Conservation (phyloP, 2,329 filamentous ascomycete genomes). For the Microcera coccophila region DNA sequence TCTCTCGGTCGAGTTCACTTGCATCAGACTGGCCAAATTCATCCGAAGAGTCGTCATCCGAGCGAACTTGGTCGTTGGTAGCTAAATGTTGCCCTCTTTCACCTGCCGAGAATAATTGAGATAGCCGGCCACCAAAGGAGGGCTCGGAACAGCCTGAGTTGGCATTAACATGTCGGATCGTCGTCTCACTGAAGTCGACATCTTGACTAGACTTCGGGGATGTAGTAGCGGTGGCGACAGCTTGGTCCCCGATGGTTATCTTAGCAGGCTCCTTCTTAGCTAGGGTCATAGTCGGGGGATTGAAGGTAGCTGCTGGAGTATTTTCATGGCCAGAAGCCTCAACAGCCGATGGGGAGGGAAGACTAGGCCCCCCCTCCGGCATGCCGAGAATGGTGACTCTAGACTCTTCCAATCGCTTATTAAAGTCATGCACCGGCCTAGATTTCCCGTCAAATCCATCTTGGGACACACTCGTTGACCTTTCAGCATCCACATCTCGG, state of each 20-base stretch:
- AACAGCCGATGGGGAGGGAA: constrained; percentile 1
- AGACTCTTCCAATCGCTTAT: constrained; percentile 31
- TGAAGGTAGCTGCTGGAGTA: constrained; percentile 16
- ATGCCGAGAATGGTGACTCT: constrained; percentile 1
- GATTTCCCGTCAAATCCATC: constrained; percentile 20
- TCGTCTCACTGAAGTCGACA: no score
- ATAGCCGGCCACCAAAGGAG: constrained; percentile 17
- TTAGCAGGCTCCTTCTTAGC: constrained; percentile 11
- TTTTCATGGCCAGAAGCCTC: not conserved
- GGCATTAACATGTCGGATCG: no score
- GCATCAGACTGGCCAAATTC: no score
- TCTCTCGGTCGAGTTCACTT: no score
- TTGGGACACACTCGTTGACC: not conserved
- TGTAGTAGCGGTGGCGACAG: no score
- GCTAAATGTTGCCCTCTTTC: no score
- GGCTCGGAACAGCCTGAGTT: no score
- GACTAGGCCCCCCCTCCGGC: not conserved
- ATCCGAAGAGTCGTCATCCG: no score
- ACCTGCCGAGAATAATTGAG: constrained; percentile 18
- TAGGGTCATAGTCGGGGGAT: constrained; percentile 16
- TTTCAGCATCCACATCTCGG: no score
- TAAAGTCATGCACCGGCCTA: constrained; percentile 33
- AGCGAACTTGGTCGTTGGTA: no score
- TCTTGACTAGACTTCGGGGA: no score
- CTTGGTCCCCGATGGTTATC: constrained; percentile 20